These are phyloP conservation scores for Magnusiomyces fungicola DNA, from an alignment of 1,139 yeast genomes.

Conservation along the genomic window DNA sequence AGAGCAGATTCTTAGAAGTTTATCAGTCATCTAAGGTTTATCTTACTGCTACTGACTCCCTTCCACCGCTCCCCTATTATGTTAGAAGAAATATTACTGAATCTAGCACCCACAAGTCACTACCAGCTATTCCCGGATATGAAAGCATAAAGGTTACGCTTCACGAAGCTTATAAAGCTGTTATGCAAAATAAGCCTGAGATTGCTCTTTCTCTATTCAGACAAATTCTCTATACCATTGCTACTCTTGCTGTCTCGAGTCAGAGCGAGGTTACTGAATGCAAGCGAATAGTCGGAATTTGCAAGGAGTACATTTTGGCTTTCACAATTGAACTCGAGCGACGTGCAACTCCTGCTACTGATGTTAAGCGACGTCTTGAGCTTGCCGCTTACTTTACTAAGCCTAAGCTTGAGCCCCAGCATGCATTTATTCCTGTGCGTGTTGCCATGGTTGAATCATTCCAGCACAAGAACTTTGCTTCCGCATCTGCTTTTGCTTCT, in stretches of 20 bases:
- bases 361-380: slow-evolving; percentile 80
- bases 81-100: slow-evolving; percentile 55
- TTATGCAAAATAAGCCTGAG: slow-evolving; percentile 75
- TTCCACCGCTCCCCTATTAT: slow-evolving; percentile 63
- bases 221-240: slow-evolving; percentile 65
- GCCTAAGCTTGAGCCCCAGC: slow-evolving; percentile 74
- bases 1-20: slow-evolving; percentile 72
- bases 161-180: slow-evolving; percentile 70
- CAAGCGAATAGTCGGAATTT: slow-evolving; percentile 58
- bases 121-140: slow-evolving; percentile 71
- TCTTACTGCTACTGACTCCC: slow-evolving; percentile 64
- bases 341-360: slow-evolving; percentile 63
- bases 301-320: slow-evolving; percentile 89
- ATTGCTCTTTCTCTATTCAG: slow-evolving; percentile 77
- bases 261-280: slow-evolving; percentile 75
- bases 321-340: slow-evolving; percentile 84
- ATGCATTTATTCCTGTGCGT: slow-evolving; percentile 79
- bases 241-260: slow-evolving; percentile 62
- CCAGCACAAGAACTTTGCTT: slow-evolving; percentile 77
- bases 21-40: slow-evolving; percentile 73
- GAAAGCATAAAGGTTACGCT: slow-evolving; percentile 51
- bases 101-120: slow-evolving; percentile 32
- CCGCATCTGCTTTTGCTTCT: slow-evolving; percentile 85
- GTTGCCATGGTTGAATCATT: slow-evolving; percentile 93
- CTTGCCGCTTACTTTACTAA: slow-evolving; percentile 93